phyloP scores from a whole-genome alignment of 306 rosid species.

The Begonia loranthoides region DNA sequence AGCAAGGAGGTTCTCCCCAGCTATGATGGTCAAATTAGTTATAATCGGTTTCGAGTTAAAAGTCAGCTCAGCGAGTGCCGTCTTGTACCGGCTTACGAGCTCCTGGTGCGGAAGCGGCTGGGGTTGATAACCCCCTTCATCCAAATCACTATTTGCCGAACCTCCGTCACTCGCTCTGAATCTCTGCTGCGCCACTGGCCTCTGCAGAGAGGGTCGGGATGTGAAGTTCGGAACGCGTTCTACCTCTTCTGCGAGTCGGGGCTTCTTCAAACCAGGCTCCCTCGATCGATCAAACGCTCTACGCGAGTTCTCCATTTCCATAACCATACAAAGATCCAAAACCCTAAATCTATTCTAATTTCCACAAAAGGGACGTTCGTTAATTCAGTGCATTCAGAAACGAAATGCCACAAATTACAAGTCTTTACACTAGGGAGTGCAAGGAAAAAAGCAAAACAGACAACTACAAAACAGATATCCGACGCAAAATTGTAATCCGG shows the following conservation, averaged over 20 bases:
- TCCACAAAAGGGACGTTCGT: not conserved
- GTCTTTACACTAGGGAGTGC: not conserved
- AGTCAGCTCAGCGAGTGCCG: slow-evolving; percentile 77
- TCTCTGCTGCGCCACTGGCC: slow-evolving; percentile 32
- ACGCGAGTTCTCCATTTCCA: slow-evolving; percentile 80
- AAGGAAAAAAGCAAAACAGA: not conserved
- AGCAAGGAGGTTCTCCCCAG: slow-evolving; percentile 59
- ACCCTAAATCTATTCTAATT: slow-evolving; percentile 33
- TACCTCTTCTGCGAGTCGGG: slow-evolving; percentile 52
- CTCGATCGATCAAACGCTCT: slow-evolving; percentile 77
- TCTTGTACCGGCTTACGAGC: slow-evolving; percentile 61
- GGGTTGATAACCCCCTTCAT: slow-evolving; percentile 55
- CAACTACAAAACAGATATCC: not conserved
- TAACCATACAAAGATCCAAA: slow-evolving; percentile 18
- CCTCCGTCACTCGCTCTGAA: slow-evolving; percentile 41
- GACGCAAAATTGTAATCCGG: slow-evolving; percentile 6
- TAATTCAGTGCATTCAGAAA: not conserved
- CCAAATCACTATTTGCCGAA: slow-evolving; percentile 29
- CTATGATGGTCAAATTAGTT: slow-evolving; percentile 79
- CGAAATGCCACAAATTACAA: not conserved
- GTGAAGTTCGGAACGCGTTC: slow-evolving; percentile 23
- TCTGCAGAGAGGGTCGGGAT: slow-evolving; percentile 49
- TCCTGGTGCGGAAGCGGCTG: slow-evolving; percentile 58
- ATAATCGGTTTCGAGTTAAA: slow-evolving; percentile 86
- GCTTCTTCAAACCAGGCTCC: slow-evolving; percentile 69